Evolutionary conservation across 176 grass and related monocot genomes (phyloP).

Genomic region (Triticum turgidum): DNA sequence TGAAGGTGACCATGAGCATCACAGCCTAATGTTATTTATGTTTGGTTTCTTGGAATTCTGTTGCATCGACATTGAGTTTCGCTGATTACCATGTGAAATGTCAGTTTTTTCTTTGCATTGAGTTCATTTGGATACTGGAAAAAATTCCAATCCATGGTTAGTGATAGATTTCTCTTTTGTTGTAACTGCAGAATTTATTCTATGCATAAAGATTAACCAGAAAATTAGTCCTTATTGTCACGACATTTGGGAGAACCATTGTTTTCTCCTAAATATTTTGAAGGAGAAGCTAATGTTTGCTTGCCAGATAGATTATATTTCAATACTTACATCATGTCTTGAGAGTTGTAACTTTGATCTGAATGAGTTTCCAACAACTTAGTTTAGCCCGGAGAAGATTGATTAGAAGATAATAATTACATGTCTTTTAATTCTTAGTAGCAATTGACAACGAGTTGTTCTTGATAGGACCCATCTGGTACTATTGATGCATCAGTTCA

Average conservation of each 20-base stretch:
- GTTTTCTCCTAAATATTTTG: neutral
- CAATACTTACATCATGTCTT: neutral
- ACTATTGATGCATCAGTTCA: conserved; percentile 46
- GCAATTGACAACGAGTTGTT: neutral
- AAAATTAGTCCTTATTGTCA: neutral
- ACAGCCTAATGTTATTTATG: neutral
- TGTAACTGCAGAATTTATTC: neutral
- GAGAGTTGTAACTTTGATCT: neutral
- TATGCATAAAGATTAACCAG: neutral
- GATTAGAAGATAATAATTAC: neutral
- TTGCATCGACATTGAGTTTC: neutral
- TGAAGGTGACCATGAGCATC: conserved; percentile 54
- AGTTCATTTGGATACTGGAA: neutral
- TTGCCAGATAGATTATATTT: neutral
- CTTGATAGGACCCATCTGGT: conserved; percentile 47
- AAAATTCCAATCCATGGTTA: neutral
- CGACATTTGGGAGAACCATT: neutral
- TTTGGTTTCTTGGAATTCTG: neutral
- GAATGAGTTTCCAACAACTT: neutral
- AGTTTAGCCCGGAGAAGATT: neutral
- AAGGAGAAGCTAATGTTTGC: neutral
- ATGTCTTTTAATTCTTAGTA: neutral
- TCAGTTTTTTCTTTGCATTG: neutral
- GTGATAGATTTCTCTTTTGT: neutral
- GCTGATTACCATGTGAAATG: neutral